Evolutionary conservation across 345 rosid species (phyloP), one percentile per base, ranked within the genome.

Genomic region (Euphorbia lathyris): DNA sequence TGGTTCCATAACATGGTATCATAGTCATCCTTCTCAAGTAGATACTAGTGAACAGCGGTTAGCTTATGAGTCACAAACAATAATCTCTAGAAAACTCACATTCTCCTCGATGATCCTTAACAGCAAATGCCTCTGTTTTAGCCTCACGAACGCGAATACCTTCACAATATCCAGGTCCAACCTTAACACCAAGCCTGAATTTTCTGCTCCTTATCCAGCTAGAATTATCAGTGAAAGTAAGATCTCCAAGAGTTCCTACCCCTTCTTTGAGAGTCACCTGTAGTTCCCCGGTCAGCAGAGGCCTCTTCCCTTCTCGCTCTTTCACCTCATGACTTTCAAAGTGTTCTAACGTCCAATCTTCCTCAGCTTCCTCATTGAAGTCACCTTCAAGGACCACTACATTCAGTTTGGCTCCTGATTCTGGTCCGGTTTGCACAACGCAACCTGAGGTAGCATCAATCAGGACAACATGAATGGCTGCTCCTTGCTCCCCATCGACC

Each of bases 171-270:
- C 90, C 87, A 1, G 87, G 63, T 60, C 86, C 77, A 26, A 81
- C 67, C 79, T 90, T 89, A 72, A 86, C 78, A 67, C 98, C 98
- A 47, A 94, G 96, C 79, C 97, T 83, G 82, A 94, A 94, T 84
- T 94, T 94, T 76, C 97, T 79, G 86, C 98, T 89, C 75, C 97
- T 83, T 57, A 91, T 94, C 98, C 98, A 94, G 76, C 97, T 94
- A 25, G 98, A 94, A 80, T 94, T 94, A 65, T 94, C 98, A 0
- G 93, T 91, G 69, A 94, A 94, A 66, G 82, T 83, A 73, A 94
- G 90, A 52, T 91, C 93, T 38, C 97, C 97, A 23, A 94, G 80
- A 65, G 88, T 91, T 77, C 96, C 97, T 36, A 91, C 82, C 9
- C 98, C 98, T 71, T 90, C 97, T 76, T 88, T 88, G 63, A 94